Conservation (phyloP, 352 stramenopile species). For the Pythium utonaiense region DNA sequence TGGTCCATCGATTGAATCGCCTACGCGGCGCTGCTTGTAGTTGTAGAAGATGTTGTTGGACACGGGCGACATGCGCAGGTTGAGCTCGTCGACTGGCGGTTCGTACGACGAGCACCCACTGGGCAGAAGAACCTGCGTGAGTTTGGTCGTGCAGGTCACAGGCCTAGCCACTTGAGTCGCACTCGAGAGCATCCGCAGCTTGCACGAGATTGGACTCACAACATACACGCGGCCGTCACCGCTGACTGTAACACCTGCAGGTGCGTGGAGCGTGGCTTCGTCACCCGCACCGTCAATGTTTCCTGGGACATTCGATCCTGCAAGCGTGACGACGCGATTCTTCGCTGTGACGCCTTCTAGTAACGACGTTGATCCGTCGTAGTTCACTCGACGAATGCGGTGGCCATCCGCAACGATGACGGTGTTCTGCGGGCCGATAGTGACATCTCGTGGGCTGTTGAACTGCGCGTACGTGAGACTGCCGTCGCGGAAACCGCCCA, state of each 20-base stretch:
- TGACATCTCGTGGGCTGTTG: constrained; percentile 90
- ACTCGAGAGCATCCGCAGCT: constrained; percentile 81
- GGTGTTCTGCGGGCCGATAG: constrained; percentile 71
- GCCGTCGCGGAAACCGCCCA: constrained; percentile 85
- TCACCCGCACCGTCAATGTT: constrained; percentile 83
- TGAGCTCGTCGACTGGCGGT: constrained; percentile 85
- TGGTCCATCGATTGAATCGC: constrained; percentile 38
- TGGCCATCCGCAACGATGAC: constrained; percentile 90
- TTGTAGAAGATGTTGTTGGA: constrained; percentile 95
- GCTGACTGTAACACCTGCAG: constrained; percentile 81
- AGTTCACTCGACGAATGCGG: constrained; percentile 82
- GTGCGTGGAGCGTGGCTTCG: constrained; percentile 90
- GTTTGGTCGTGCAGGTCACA: constrained; percentile 74
- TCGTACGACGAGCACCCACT: constrained; percentile 95
- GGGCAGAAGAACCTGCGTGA: constrained; percentile 84
- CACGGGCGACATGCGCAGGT: constrained; percentile 65
- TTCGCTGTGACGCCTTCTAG: constrained; percentile 65
- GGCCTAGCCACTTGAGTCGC: constrained; percentile 58
- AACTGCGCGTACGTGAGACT: constrained; percentile 88
- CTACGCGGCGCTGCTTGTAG: constrained; percentile 44
- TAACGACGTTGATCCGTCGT: constrained; percentile 44
- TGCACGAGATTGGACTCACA: constrained; percentile 89
- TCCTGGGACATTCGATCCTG: constrained; percentile 64
- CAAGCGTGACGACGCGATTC: constrained; percentile 89
- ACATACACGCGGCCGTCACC: constrained; percentile 87